Evolutionary conservation across 2,329 filamentous ascomycete genomes (phyloP).

Genomic region (Paecilomyces niveus): DNA sequence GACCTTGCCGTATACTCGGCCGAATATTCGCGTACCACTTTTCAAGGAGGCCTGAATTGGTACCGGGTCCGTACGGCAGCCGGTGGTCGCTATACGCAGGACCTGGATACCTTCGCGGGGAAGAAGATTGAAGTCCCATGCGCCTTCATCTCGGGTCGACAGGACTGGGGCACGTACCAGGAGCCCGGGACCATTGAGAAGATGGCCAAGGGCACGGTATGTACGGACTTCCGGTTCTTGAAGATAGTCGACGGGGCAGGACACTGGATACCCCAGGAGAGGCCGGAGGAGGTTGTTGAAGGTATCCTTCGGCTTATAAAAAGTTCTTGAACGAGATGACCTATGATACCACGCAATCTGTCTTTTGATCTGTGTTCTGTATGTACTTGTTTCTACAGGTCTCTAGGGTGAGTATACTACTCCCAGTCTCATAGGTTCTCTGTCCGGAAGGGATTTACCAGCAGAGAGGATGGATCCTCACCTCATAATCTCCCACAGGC

Average conservation of each 20-base stretch:
- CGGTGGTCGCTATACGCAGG: slow-evolving; percentile 35
- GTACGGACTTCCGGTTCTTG: slow-evolving; percentile 47
- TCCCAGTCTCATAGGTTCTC: too few relatives aligned
- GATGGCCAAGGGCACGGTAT: slow-evolving; percentile 41
- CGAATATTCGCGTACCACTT: slow-evolving; percentile 57
- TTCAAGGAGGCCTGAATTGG: slow-evolving; percentile 62
- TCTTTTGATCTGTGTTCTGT: too few relatives aligned
- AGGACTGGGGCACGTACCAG: slow-evolving; percentile 64
- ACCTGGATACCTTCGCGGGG: slow-evolving; percentile 54
- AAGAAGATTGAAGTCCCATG: slow-evolving; percentile 55
- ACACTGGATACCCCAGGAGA: slow-evolving; percentile 65
- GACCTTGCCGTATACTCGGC: slow-evolving; percentile 54
- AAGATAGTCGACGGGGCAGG: slow-evolving; percentile 54
- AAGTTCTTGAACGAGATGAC: neutral
- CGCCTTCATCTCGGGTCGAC: slow-evolving; percentile 53
- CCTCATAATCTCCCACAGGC: too few relatives aligned
- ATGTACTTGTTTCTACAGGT: too few relatives aligned
- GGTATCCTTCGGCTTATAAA: slow-evolving; percentile 39
- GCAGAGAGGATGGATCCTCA: too few relatives aligned
- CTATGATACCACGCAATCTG: too few relatives aligned
- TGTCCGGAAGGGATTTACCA: too few relatives aligned
- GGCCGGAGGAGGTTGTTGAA: slow-evolving; percentile 47
- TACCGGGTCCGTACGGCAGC: slow-evolving; percentile 55
- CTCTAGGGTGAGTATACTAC: too few relatives aligned
- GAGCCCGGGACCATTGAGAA: slow-evolving; percentile 57